Evolutionary conservation across 768 basidiomycete genomes (phyloP).

Genomic region (Mycena galopus): DNA sequence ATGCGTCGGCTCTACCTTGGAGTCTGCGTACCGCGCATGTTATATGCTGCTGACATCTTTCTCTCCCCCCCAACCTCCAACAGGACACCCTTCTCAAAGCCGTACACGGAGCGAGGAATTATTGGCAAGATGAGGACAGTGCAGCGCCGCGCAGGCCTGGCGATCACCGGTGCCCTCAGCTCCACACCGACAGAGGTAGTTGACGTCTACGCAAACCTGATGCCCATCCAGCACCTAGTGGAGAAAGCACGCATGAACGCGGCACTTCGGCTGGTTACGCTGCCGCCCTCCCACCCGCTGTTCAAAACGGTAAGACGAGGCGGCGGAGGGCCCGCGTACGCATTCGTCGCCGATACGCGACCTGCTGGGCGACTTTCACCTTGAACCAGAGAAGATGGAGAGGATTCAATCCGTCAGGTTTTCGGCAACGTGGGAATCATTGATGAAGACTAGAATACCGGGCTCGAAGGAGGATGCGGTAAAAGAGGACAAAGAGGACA

Average conservation of each 20-base stretch:
- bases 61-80: not conserved
- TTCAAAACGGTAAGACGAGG: not conserved
- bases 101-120: not conserved
- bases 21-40: conserved; percentile 38
- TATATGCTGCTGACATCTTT: conserved; percentile 41
- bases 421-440: not conserved
- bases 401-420: not conserved
- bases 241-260: not conserved
- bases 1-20: conserved; percentile 32
- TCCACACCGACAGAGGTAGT: conserved; percentile 34
- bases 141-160: conserved; percentile 35
- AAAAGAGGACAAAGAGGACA: not conserved
- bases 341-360: conserved; percentile 5
- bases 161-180: conserved; percentile 33
- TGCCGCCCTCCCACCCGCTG: not conserved
- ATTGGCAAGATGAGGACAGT: not conserved
- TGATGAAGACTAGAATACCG: not conserved
- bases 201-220: conserved; percentile 27
- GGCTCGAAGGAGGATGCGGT: conserved; percentile 23
- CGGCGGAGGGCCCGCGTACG: not conserved
- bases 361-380: not conserved
- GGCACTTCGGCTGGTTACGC: not conserved
- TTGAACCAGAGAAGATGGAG: conserved; percentile 1
- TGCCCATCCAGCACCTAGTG: not conserved
- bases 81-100: not conserved